Percentiles rank a stretch among this genome's conserved stretches.
phyloP scores from a whole-genome alignment of 1,284 basidiomycete genomes.

The Anthracocystis walkeri region DNA sequence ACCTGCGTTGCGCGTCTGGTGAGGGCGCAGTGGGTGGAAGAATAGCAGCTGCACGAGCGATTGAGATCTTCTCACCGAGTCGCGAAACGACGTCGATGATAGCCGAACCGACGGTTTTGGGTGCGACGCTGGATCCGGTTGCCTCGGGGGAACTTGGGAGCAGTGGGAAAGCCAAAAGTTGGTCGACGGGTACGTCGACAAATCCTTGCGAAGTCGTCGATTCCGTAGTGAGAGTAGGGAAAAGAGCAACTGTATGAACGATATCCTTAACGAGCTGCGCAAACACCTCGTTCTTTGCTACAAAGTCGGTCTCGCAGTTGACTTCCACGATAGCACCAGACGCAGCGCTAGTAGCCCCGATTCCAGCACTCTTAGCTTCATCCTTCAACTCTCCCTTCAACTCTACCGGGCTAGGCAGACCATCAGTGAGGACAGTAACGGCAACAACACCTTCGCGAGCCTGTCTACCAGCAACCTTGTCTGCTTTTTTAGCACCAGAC shows the following conservation, averaged over 20 bases:
- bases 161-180: constrained; percentile 68
- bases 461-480: constrained; percentile 80
- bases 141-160: constrained; percentile 45
- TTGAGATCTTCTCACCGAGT: constrained; percentile 87
- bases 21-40: constrained; percentile 73
- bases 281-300: constrained; percentile 88
- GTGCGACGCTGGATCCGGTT: constrained; percentile 67
- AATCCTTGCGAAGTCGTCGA: constrained; percentile 4
- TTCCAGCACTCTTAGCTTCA: constrained; percentile 68
- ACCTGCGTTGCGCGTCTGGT: constrained; percentile 41
- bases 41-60: constrained; percentile 80
- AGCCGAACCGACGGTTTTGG: constrained; percentile 77
- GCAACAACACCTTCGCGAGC: constrained; percentile 85
- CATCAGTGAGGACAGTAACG: constrained; percentile 78
- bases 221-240: constrained; percentile 73
- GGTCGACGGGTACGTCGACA: constrained; percentile 42
- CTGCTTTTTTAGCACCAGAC: constrained; percentile 82
- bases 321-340: constrained; percentile 89
- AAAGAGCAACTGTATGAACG: constrained; percentile 86
- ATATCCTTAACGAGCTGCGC: constrained; percentile 81
- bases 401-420: constrained; percentile 64
- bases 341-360: constrained; percentile 47
- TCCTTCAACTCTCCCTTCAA: constrained; percentile 39
- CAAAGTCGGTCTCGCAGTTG: constrained; percentile 97
- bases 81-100: constrained; percentile 84